Percentiles rank a stretch among this genome's conserved stretches.
Conservation (phyloP, 1,284 basidiomycete genomes). For the Naganishia albida region DNA sequence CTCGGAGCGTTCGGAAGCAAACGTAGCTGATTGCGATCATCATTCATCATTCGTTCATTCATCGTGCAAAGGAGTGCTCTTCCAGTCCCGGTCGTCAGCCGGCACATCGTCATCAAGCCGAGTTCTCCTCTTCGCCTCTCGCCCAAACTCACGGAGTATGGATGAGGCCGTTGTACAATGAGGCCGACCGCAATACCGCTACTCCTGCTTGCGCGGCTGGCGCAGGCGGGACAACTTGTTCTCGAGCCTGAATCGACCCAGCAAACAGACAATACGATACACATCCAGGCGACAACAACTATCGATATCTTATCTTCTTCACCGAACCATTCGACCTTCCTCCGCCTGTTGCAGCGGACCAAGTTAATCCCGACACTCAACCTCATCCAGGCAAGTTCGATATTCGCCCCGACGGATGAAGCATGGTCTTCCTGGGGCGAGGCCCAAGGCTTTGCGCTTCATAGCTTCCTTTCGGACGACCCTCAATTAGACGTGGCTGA, state of each 20-base stretch:
- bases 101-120: background rate
- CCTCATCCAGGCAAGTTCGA: conserved; percentile 73
- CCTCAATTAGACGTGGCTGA: conserved; percentile 55
- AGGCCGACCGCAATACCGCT: background rate
- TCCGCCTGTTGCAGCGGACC: conserved; percentile 78
- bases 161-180: conserved; percentile 1
- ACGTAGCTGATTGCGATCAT: background rate
- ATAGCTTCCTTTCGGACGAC: conserved; percentile 1
- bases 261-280: background rate
- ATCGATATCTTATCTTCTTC: conserved; percentile 76
- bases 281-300: conserved; percentile 58
- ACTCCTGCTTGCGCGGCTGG: conserved; percentile 3
- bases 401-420: conserved; percentile 94
- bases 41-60: too few species aligned
- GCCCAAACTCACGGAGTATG: background rate
- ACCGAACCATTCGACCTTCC: conserved; percentile 74
- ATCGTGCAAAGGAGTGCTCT: too few species aligned
- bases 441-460: conserved; percentile 6
- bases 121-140: too few species aligned
- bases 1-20: background rate
- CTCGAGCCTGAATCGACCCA: background rate
- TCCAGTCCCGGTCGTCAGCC: too few species aligned
- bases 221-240: conserved; percentile 7
- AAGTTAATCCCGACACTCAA: conserved; percentile 90
- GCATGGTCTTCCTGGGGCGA: conserved; percentile 61